Base-by-base conservation (phyloP, 768 basidiomycete species). In the Tulasnella sp. region DNA sequence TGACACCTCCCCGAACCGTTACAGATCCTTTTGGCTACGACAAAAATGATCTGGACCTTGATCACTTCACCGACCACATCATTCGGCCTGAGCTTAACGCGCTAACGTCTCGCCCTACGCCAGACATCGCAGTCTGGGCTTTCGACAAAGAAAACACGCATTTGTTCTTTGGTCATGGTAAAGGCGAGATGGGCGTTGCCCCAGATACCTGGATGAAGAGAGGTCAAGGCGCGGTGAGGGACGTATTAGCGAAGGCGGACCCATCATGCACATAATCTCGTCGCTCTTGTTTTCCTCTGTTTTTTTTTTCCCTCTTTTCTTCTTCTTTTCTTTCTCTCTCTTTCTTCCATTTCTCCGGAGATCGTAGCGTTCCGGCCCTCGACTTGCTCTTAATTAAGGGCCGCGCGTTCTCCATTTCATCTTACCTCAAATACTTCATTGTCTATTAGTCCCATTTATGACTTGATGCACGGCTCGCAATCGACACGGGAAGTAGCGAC, bases 51-150 rank as follows among this genome's bases (percentile, higher is more conserved):
- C 63, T 68, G 9, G 65, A 69, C 57, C 63, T 69, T n/a, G 66
- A 69, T 58, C 66, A 63, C 49, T 72, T 71, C 65, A 63, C 63
- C 44, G 49, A 68, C 31, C 52, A 66, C 43, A 66, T 72, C 51
- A 70, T 71, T 64, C 59, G 63, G 27, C 54, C 60, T 10, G 71
- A 72, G 53, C 48, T 70, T 10, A 53, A 61, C 7, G 67, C 66
- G 2, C 65, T 71, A 30, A 70, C 67, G 0, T 65, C 71, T 4
- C 43, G 66, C 34, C 68, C 70, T 8, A 63, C 65, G 34, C 62
- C 66, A 0, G 29, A 52, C 1, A 62, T 67, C 2, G 65, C 63
- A 24, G 65, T 65, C 25, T 70, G 70, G 70, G 62, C 68, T 0
- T 70, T 70, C 58, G 43, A 51, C n/a, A 22, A 55, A 2, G 9